phyloP scores from a whole-genome alignment of 2,329 filamentous ascomycete species.

The Penicillium verrucosum region DNA sequence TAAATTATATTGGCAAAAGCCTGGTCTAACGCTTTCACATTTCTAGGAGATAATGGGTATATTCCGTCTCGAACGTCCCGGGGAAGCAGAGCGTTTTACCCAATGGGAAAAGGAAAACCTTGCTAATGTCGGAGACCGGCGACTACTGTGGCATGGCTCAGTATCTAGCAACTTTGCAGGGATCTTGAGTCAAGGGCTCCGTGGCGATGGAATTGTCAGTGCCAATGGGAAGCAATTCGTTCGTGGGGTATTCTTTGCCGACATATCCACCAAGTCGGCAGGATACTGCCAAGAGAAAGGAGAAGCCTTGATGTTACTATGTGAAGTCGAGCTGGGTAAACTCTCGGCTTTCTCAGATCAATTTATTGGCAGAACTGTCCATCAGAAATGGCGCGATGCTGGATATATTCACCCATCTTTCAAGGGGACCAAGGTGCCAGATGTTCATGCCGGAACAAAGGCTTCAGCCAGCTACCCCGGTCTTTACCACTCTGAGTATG shows the following conservation, averaged over 20 bases:
- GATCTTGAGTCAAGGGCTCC: conserved; percentile 16
- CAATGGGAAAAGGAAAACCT: conserved; percentile 1
- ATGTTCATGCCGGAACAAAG: not conserved
- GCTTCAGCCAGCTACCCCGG: rapidly evolving
- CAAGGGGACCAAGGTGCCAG: conserved; percentile 6
- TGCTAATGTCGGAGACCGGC: not conserved
- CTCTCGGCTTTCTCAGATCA: not conserved
- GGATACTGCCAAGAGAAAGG: not conserved
- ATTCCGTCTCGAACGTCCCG: conserved; percentile 13
- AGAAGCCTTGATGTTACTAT: conserved; percentile 13
- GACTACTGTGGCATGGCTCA: conserved; percentile 20
- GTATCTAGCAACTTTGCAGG: conserved; percentile 7
- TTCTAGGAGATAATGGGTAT: conserved; percentile 5
- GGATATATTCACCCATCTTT: conserved; percentile 10
- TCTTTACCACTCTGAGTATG: conserved; percentile 37
- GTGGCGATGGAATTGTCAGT: not conserved
- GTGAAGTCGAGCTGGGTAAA: conserved; percentile 16
- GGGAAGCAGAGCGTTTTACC: conserved; percentile 10
- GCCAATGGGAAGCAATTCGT: not conserved
- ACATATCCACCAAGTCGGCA: conserved; percentile 12
- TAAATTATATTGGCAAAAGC: not conserved
- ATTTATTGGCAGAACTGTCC: not conserved
- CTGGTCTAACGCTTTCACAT: not conserved
- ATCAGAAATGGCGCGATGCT: conserved; percentile 9
- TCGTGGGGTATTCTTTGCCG: conserved; percentile 14